Evolutionary conservation across 306 rosid genomes (phyloP).

Genomic region (Casuarina glauca): DNA sequence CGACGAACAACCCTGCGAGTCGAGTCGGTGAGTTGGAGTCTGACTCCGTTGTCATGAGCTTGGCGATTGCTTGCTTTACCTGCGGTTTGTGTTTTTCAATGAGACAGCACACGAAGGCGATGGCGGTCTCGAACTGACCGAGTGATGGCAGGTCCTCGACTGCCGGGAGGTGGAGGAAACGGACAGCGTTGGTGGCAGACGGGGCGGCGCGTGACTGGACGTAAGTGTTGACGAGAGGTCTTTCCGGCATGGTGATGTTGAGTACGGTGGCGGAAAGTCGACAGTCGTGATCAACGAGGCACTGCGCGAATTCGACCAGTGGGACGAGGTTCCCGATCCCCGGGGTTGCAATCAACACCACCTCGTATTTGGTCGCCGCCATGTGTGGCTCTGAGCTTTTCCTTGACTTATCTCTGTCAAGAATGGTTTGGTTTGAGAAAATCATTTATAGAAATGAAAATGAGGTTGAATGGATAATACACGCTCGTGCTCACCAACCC

Average conservation of each 20-base stretch:
- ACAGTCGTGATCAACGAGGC: constrained; percentile 40
- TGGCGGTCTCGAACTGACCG: constrained; percentile 37
- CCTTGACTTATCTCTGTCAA: too few species aligned
- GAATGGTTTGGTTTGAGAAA: too few species aligned
- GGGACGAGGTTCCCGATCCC: constrained; percentile 58
- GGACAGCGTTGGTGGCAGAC: constrained; percentile 29
- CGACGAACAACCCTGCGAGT: constrained; percentile 48
- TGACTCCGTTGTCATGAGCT: constrained; percentile 18
- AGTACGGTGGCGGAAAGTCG: constrained; percentile 56
- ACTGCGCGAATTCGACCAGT: constrained; percentile 53
- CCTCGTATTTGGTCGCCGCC: constrained; percentile 30
- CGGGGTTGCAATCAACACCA: constrained; percentile 53
- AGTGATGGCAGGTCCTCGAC: constrained; percentile 38
- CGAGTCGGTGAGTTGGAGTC: constrained; percentile 7
- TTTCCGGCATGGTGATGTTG: constrained; percentile 37
- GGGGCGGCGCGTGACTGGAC: constrained; percentile 29
- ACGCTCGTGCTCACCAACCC: too few species aligned
- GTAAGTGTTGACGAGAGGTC: constrained; percentile 44
- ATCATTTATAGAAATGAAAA: too few species aligned
- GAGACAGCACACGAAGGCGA: constrained; percentile 28
- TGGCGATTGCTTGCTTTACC: constrained; percentile 29
- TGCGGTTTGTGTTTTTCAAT: constrained; percentile 37
- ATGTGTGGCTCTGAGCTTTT: background rate
- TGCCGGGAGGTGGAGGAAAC: constrained; percentile 39
- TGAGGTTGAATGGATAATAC: too few species aligned